Evolutionary conservation across 352 stramenopile genomes (phyloP).

Genomic region (Peronosclerospora sorghi): DNA sequence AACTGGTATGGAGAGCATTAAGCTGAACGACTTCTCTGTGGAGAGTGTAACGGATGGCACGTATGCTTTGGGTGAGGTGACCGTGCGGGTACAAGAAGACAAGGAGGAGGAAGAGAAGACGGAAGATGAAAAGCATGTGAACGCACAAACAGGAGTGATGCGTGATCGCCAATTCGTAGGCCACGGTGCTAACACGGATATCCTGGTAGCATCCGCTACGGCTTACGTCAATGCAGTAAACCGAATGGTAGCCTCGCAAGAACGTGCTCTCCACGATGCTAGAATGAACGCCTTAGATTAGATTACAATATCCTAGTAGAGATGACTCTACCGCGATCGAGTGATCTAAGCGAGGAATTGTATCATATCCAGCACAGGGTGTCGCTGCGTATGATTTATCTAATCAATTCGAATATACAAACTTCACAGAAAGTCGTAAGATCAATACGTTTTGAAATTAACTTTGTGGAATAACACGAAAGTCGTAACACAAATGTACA

Average conservation of each 20-base stretch:
- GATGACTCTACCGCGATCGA: slow-evolving; percentile 4
- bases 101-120: slow-evolving; percentile 33
- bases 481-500: too few relatives aligned
- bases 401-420: too few relatives aligned
- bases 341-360: too few relatives aligned
- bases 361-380: too few relatives aligned
- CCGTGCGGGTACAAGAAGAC: slow-evolving; percentile 69
- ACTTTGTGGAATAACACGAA: too few relatives aligned
- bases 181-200: slow-evolving; percentile 85
- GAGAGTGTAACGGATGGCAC: slow-evolving; percentile 84
- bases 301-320: slow-evolving; percentile 18
- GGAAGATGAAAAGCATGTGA: slow-evolving; percentile 60
- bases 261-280: slow-evolving; percentile 22
- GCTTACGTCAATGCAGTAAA: slow-evolving; percentile 85
- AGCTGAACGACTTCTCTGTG: slow-evolving; percentile 83
- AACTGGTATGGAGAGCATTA: slow-evolving; percentile 66
- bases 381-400: too few relatives aligned
- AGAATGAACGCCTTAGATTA: slow-evolving; percentile 31
- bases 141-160: slow-evolving; percentile 75
- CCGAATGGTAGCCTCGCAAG: slow-evolving; percentile 66
- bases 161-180: slow-evolving; percentile 82
- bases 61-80: slow-evolving; percentile 79
- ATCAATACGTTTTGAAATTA: too few relatives aligned
- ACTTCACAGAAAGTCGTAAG: too few relatives aligned
- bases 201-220: slow-evolving; percentile 79